phyloP scores from a whole-genome alignment of 2,329 filamentous ascomycete genomes.

The Paraconiothyrium brasiliense region DNA sequence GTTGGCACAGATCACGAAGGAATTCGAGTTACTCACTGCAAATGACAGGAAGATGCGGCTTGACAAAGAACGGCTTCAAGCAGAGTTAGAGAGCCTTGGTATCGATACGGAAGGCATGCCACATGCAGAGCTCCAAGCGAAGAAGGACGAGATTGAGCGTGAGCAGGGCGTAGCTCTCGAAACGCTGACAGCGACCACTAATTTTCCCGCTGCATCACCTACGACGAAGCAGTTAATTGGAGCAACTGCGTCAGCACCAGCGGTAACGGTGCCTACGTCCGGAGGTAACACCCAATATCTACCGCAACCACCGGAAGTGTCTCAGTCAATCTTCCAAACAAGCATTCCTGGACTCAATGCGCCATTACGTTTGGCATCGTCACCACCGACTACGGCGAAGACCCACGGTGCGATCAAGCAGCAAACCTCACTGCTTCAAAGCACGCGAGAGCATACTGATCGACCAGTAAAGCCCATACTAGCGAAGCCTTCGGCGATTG shows the following conservation, averaged over 20 bases:
- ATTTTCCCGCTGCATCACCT: background rate
- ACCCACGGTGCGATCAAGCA: background rate
- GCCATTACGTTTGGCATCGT: background rate
- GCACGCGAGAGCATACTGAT: background rate
- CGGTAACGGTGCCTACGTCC: background rate
- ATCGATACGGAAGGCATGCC: conserved; percentile 59
- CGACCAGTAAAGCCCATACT: background rate
- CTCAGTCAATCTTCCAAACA: background rate
- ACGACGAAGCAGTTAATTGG: background rate
- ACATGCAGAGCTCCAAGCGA: conserved; percentile 55
- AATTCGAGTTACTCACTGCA: conserved; percentile 55
- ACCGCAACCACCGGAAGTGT: background rate
- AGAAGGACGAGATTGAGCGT: conserved; percentile 50
- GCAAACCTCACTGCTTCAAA: background rate
- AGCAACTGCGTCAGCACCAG: background rate
- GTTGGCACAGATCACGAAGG: conserved; percentile 52
- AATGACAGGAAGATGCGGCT: conserved; percentile 52
- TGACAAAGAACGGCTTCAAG: conserved; percentile 55
- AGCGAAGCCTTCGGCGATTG: background rate
- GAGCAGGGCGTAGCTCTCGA: conserved; percentile 25
- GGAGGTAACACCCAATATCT: background rate
- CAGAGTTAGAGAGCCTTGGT: conserved; percentile 60
- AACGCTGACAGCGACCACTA: background rate
- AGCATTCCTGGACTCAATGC: conserved; percentile 12
- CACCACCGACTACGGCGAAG: background rate